Evolutionary conservation across 225 moss, liverwort and hornwort genomes (phyloP), one percentile per base, ranked within the genome.

Genomic region (Asterella californica): DNA sequence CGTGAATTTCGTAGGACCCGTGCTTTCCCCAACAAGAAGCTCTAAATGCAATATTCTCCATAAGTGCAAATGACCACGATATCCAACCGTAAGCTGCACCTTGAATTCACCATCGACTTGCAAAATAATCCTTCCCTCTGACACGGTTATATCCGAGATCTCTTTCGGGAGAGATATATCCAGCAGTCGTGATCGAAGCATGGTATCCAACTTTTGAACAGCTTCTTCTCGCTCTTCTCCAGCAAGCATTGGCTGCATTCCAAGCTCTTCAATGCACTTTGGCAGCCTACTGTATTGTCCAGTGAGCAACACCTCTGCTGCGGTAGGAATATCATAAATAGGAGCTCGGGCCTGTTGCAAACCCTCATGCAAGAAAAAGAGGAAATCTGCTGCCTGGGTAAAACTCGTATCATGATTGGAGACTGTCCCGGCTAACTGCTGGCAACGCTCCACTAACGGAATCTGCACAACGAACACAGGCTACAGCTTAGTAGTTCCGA

Each of bases 371-470:
- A 94, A 90, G 78, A 92, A 99, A 82, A 92, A 99, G 74, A 99
- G 93, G 81, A 95, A 99, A 73, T 99, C 99, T 2, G 99, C 99
- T 78, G 97, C 97, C 81, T 97, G 97, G 59, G 97, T 97, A 80
- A 97, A 97, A 84, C 94, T 97, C 82, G 87, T 93, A 73, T 99
- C 92, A 82, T 99, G 99, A 77, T 99, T 93, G 78, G 95, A 95
- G 64, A 99, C 86, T n/a, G 97, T 97, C 74, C 97, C 97, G 70
- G 91, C 89, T 83, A 99, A 86, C 88, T 99, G 99, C 85, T 99
- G 99, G 78, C 99, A 99, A 55, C 93, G 93, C 83, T 99, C 99
- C 85, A 99, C 93, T 80, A 99, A 75, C 60, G 99, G 99, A 79
- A 99, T 92, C 99, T 99, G 93, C 78, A 83, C 76, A 86, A 76